Evolutionary conservation across 2,329 filamentous ascomycete species (phyloP).

Genomic region (Dothiorella sarmentorum): DNA sequence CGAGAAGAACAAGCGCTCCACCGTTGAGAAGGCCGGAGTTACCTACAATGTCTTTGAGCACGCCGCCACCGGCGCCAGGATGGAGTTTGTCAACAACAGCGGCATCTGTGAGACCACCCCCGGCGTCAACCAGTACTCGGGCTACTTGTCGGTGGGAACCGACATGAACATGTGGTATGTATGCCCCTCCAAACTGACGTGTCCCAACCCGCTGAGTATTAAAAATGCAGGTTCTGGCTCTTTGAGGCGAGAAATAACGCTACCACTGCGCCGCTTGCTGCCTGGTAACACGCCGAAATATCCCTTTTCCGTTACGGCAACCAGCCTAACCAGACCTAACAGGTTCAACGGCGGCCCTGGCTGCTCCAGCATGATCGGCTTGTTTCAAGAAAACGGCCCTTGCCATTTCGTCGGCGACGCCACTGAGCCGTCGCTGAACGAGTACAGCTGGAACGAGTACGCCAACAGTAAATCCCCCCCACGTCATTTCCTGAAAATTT

Average conservation of each 20-base stretch:
- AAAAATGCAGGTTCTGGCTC: slow-evolving; percentile 39
- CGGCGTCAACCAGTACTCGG: slow-evolving; percentile 36
- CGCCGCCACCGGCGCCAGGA: slow-evolving; percentile 27
- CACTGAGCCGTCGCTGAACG: slow-evolving; percentile 43
- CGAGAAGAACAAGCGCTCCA: slow-evolving; percentile 25
- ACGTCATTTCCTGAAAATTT: neutral
- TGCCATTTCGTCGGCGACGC: slow-evolving; percentile 41
- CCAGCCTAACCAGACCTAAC: slow-evolving; percentile 41
- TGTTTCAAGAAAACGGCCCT: slow-evolving; percentile 38
- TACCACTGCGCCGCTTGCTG: slow-evolving; percentile 45
- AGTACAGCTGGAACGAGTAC: slow-evolving; percentile 43
- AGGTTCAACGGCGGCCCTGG: slow-evolving; percentile 23
- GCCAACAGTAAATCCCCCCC: slow-evolving; percentile 34
- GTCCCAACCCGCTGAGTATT: no score
- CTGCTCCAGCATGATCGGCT: slow-evolving; percentile 12
- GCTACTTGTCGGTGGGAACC: slow-evolving; percentile 38
- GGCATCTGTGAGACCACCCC: slow-evolving; percentile 44
- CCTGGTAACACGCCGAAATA: neutral
- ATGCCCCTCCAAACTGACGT: no score
- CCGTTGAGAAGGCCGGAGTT: slow-evolving; percentile 25
- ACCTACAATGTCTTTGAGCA: slow-evolving; percentile 31
- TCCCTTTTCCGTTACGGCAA: slow-evolving; percentile 13
- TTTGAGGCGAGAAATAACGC: slow-evolving; percentile 48
- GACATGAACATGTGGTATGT: slow-evolving; percentile 33
- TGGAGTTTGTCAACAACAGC: slow-evolving; percentile 31